A percentile compares a stretch with the other conserved stretches of the same genome.
phyloP scores from a whole-genome alignment of 225 moss, liverwort and hornwort species.

The Polytrichum formosum region DNA sequence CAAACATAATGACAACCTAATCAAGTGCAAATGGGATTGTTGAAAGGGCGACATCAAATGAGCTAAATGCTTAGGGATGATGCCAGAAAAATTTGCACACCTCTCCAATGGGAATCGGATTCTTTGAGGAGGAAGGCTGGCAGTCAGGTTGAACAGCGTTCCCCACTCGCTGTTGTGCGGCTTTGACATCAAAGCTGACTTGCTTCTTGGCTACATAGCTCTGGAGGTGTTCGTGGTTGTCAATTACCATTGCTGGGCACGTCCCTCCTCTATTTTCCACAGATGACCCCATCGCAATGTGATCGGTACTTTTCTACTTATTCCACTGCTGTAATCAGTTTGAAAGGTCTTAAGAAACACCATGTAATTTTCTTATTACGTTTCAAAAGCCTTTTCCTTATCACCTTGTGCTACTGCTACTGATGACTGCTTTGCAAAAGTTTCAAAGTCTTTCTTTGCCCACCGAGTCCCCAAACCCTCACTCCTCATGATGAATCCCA shows the following conservation, averaged over 20 bases:
- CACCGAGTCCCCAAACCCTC: too few species aligned
- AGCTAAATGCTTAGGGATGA: background rate
- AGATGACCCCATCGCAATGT: background rate
- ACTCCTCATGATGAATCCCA: too few species aligned
- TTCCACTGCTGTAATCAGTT: too few species aligned
- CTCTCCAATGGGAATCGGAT: slow-evolving; percentile 12
- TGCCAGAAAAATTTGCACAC: slow-evolving; percentile 11
- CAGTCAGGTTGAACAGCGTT: slow-evolving; percentile 19
- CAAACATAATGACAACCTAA: background rate
- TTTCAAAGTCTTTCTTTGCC: too few species aligned
- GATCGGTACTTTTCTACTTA: too few species aligned
- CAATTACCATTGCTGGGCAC: background rate
- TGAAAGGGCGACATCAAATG: background rate
- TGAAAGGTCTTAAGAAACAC: too few species aligned
- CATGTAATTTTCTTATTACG: too few species aligned
- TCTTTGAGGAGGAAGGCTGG: slow-evolving; percentile 19
- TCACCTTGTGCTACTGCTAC: too few species aligned
- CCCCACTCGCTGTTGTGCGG: slow-evolving; percentile 32
- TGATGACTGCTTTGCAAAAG: too few species aligned
- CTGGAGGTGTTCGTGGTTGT: slow-evolving; percentile 35
- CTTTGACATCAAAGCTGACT: slow-evolving; percentile 42
- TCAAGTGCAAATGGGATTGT: background rate
- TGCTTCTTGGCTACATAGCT: slow-evolving; percentile 42
- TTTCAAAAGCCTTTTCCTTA: too few species aligned
- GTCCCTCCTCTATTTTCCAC: background rate